Evolutionary conservation across 2,329 filamentous ascomycete genomes (phyloP).

Genomic region (Pseudocercospora crystallina): DNA sequence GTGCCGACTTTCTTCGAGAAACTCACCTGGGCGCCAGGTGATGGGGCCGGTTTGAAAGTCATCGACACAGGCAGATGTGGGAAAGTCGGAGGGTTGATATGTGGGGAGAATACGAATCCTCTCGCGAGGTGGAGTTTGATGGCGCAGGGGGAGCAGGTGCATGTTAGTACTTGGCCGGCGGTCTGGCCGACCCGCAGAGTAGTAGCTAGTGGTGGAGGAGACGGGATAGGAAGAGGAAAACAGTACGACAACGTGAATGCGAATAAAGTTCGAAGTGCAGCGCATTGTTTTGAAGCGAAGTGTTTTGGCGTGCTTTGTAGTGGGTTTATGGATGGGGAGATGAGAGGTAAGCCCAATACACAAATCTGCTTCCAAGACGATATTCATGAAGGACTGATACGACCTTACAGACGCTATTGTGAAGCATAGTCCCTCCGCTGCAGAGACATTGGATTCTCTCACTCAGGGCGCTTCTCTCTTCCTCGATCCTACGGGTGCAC

Average conservation of each 20-base stretch:
- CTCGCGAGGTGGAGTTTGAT: constrained; percentile 54
- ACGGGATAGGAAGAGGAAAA: constrained; percentile 13
- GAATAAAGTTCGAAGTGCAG: constrained; percentile 53
- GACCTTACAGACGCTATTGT: constrained; percentile 36
- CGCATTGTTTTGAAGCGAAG: constrained; percentile 60
- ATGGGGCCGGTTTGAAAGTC: constrained; percentile 52
- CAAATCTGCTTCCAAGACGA: background rate
- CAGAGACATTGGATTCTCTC: constrained; percentile 38
- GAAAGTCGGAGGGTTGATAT: constrained; percentile 53
- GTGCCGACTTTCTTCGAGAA: constrained; percentile 60
- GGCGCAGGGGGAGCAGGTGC: constrained; percentile 56
- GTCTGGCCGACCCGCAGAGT: constrained; percentile 51
- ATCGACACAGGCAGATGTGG: constrained; percentile 46
- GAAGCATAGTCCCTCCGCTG: constrained; percentile 20
- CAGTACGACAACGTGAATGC: constrained; percentile 58
- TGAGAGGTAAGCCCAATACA: constrained; percentile 15
- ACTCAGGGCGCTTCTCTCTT: constrained; percentile 52
- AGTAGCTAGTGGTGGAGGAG: background rate
- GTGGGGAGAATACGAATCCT: constrained; percentile 60
- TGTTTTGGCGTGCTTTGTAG: constrained; percentile 56
- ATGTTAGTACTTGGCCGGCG: constrained; percentile 57
- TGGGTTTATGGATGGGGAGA: constrained; percentile 40
- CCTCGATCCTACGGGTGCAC: constrained; percentile 52
- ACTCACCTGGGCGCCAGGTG: constrained; percentile 54
- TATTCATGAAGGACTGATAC: background rate